Conservation (phyloP, 169 alveolate species). For the Plasmodium inui region DNA sequence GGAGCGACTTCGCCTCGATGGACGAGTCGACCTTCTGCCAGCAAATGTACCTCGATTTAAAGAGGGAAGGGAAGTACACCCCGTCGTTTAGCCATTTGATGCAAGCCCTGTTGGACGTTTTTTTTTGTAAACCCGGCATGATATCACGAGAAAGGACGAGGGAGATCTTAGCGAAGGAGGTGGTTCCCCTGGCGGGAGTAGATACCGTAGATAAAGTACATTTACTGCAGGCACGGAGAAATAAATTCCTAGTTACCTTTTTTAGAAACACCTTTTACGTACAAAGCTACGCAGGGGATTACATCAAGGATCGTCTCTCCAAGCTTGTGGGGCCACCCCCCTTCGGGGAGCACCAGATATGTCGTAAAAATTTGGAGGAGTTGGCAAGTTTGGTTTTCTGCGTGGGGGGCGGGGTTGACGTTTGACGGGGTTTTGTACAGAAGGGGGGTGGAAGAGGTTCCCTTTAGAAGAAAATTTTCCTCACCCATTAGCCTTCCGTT, state of each 20-base stretch:
- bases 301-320: slow-evolving; percentile 15
- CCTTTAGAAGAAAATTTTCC: not conserved
- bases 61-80: slow-evolving; percentile 25
- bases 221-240: not conserved
- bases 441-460: not conserved
- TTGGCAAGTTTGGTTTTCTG: slow-evolving; percentile 9
- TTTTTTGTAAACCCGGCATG: slow-evolving; percentile 5
- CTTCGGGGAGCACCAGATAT: not conserved
- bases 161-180: not conserved
- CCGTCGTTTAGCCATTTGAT: slow-evolving; percentile 27
- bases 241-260: slow-evolving; percentile 7
- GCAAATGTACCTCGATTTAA: not conserved
- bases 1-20: not conserved
- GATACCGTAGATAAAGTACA: not conserved
- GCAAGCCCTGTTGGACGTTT: slow-evolving; percentile 4
- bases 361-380: not conserved
- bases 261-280: not conserved
- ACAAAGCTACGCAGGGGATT: not conserved
- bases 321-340: slow-evolving; percentile 1
- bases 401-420: not conserved
- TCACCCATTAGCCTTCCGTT: not conserved
- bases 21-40: slow-evolving; percentile 12
- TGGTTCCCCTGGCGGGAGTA: not conserved
- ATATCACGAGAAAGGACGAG: not conserved
- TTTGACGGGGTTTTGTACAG: not conserved